These are phyloP conservation scores for Eimeria necatrix DNA, from an alignment of 169 alveolate genomes.

Conservation along the genomic window DNA sequence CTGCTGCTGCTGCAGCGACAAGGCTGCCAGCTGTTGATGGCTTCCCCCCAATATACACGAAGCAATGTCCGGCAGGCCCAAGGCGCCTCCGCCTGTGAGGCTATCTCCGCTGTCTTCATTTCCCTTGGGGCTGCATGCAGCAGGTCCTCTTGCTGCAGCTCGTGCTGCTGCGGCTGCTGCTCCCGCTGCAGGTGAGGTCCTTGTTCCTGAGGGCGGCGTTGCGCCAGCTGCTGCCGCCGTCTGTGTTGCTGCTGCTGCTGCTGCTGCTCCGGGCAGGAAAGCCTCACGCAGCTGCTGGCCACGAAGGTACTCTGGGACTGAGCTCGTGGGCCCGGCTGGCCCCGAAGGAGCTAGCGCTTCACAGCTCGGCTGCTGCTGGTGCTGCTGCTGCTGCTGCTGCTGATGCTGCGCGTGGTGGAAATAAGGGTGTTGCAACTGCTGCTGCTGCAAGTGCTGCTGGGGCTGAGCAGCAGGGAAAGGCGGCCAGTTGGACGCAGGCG, in stretches of 20 bases:
- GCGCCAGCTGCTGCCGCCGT: slow-evolving; percentile 2
- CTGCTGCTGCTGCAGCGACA: slow-evolving; percentile 49
- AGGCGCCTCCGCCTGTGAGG: neutral
- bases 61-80: slow-evolving; percentile 51
- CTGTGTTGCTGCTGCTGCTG: slow-evolving; percentile 38
- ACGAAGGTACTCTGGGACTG: neutral
- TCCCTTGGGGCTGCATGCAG: neutral
- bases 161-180: slow-evolving; percentile 51
- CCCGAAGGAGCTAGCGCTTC: slow-evolving; percentile 14
- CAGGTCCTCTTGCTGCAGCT: neutral
- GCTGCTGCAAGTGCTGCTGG: slow-evolving; percentile 27
- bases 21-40: slow-evolving; percentile 2
- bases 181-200: neutral
- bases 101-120: neutral
- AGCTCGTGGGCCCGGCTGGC: neutral
- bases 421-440: neutral
- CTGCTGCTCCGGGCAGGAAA: neutral
- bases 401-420: neutral
- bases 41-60: slow-evolving; percentile 41
- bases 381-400: slow-evolving; percentile 50
- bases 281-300: neutral
- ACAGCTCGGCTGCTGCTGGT: slow-evolving; percentile 3
- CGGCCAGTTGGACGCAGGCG: neutral
- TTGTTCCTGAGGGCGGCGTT: neutral
- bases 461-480: neutral